phyloP scores from a whole-genome alignment of 306 rosid genomes.

The Hippophae gyantsensis region DNA sequence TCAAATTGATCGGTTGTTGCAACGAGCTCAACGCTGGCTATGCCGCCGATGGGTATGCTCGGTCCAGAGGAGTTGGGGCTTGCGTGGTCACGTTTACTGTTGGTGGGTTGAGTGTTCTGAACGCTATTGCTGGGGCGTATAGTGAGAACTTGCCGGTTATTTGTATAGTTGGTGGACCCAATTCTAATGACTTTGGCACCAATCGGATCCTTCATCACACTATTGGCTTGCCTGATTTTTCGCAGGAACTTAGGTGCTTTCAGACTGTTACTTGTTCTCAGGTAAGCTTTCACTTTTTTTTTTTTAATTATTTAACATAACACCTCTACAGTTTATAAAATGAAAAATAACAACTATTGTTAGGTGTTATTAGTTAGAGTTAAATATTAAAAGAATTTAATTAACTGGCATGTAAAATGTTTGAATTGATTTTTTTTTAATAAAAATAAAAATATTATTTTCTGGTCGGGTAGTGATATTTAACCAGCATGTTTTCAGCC shows the following conservation, averaged over 20 bases:
- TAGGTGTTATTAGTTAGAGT: no score
- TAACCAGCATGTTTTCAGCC: no score
- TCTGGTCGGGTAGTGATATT: no score
- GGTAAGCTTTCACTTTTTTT: conserved; percentile 22
- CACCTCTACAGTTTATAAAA: neutral
- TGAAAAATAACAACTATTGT: no score
- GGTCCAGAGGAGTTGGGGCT: conserved; percentile 71
- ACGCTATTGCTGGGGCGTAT: conserved; percentile 87
- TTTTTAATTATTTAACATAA: neutral
- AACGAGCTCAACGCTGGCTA: conserved; percentile 89
- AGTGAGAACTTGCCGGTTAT: conserved; percentile 77
- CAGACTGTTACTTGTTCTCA: conserved; percentile 65
- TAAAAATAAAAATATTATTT: no score
- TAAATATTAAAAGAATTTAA: no score
- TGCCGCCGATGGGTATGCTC: conserved; percentile 86
- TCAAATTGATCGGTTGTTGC: conserved; percentile 78
- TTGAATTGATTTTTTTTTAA: no score
- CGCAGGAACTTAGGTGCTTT: conserved; percentile 71
- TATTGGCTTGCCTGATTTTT: conserved; percentile 67
- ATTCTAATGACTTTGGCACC: conserved; percentile 75
- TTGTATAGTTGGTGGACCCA: conserved; percentile 75
- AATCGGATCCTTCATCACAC: conserved; percentile 82
- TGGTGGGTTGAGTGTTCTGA: conserved; percentile 79
- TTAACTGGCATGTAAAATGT: no score
- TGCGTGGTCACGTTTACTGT: conserved; percentile 85